Conservation (phyloP, 106 monocot genomes). For the Triglochin maritima region DNA sequence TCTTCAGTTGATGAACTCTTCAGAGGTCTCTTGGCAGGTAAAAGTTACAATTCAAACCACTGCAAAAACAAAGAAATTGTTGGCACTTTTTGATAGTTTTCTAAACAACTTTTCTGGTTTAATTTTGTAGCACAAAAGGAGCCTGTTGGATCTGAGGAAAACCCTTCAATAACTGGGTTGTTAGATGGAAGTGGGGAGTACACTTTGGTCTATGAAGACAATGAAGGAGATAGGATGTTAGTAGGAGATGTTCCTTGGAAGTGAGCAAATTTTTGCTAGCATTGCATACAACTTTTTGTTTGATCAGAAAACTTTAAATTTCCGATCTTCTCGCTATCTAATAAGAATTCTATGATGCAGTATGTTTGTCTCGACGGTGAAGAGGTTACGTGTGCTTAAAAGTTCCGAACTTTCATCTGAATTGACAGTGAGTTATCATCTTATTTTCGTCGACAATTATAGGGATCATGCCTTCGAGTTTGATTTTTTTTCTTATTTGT, state of each 20-base stretch:
- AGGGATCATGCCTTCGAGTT: too few species aligned
- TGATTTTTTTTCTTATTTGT: too few species aligned
- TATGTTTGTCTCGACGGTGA: conserved; percentile 57
- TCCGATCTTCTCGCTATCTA: not conserved
- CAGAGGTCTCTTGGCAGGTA: conserved; percentile 75
- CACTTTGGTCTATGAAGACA: conserved; percentile 83
- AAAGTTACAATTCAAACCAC: too few species aligned
- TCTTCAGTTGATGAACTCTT: conserved; percentile 73
- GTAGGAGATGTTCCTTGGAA: conserved; percentile 97
- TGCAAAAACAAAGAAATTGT: too few species aligned
- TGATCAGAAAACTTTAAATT: conserved; percentile 16
- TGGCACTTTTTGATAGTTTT: too few species aligned
- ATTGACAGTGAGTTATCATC: not conserved
- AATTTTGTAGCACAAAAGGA: conserved; percentile 54
- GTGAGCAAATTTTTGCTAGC: conserved; percentile 28
- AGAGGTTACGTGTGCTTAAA: conserved; percentile 63
- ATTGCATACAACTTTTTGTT: too few species aligned
- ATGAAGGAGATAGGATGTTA: conserved; percentile 79
- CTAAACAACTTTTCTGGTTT: not conserved
- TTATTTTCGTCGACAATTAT: too few species aligned
- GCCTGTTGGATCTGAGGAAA: conserved; percentile 12
- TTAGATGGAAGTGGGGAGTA: conserved; percentile 76
- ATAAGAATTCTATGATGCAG: conserved; percentile 15
- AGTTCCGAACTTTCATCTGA: conserved; percentile 44
- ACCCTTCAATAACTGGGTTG: conserved; percentile 29